Evolutionary conservation across 1,139 yeast genomes (phyloP).

Genomic region (Diutina siamensis): DNA sequence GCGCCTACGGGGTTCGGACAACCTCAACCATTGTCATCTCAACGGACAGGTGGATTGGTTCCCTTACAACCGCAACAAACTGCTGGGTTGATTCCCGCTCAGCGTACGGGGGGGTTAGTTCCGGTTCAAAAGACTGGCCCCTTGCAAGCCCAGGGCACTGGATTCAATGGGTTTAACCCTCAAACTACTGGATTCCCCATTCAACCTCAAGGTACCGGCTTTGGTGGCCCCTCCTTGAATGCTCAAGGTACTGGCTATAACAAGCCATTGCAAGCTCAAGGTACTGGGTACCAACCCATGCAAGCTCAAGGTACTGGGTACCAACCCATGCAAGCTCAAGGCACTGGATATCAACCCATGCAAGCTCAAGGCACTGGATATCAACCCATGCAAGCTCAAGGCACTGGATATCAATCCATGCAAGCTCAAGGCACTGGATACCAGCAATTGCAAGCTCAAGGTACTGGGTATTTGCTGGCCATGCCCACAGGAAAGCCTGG

Average conservation of each 20-base stretch:
- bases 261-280: constrained; percentile 6
- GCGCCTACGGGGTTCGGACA: constrained; percentile 9
- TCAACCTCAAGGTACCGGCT: constrained; percentile 7
- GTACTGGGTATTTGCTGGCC: constrained; percentile 32
- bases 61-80: constrained; percentile 41
- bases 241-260: constrained; percentile 1
- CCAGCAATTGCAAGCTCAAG: constrained; percentile 21
- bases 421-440: constrained; percentile 19
- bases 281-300: constrained; percentile 12
- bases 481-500: constrained; percentile 71
- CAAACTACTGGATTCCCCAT: constrained; percentile 16
- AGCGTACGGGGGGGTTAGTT: constrained; percentile 9
- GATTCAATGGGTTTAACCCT: constrained; percentile 8
- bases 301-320: constrained; percentile 6
- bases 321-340: constrained; percentile 6
- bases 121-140: constrained; percentile 10
- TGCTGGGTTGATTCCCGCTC: constrained; percentile 34
- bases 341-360: constrained; percentile 10
- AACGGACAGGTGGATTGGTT: constrained; percentile 32
- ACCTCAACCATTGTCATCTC: constrained; percentile 17
- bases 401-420: constrained; percentile 3
- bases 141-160: constrained; percentile 9
- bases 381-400: constrained; percentile 9
- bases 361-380: constrained; percentile 13
- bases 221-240: constrained; percentile 5